A percentile compares a stretch with the other conserved stretches of the same genome.
phyloP scores from a whole-genome alignment of 768 basidiomycete species.

The Rhizopogon salebrosus region DNA sequence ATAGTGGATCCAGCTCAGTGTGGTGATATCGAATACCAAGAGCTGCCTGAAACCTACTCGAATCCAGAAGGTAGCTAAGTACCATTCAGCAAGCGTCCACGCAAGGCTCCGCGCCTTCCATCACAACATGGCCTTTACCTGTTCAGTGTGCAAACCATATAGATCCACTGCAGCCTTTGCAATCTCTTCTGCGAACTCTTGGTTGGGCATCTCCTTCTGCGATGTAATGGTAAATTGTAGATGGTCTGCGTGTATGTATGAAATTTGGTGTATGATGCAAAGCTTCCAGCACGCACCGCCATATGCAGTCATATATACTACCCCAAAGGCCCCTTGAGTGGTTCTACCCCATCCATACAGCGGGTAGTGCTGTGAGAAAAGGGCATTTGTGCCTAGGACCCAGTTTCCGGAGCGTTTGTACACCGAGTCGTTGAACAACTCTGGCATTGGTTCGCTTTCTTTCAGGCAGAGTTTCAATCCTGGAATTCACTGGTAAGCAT shows the following conservation, averaged over 20 bases:
- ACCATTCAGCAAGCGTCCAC: no score
- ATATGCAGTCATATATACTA: constrained; percentile 89
- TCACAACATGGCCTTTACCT: constrained; percentile 33
- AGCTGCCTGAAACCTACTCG: no score
- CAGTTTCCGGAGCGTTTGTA: constrained; percentile 70
- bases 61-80: no score
- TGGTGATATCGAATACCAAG: no score
- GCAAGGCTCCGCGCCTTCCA: no score
- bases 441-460: constrained; percentile 60
- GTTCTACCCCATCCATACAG: constrained; percentile 96
- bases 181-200: constrained; percentile 68
- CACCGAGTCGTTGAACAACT: constrained; percentile 72
- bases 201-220: constrained; percentile 77
- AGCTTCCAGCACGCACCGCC: constrained; percentile 45
- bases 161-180: constrained; percentile 61
- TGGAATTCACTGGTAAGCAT: constrained; percentile 19
- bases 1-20: no score
- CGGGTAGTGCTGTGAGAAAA: constrained; percentile 77
- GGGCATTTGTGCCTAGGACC: constrained; percentile 85
- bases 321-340: constrained; percentile 89
- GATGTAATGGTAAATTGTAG: constrained; percentile 88
- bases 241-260: constrained; percentile 43
- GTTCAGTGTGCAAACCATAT: constrained; percentile 45
- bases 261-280: not conserved
- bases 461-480: constrained; percentile 67